Conservation (phyloP, 2,329 filamentous ascomycete species). For the Diplodia corticola region DNA sequence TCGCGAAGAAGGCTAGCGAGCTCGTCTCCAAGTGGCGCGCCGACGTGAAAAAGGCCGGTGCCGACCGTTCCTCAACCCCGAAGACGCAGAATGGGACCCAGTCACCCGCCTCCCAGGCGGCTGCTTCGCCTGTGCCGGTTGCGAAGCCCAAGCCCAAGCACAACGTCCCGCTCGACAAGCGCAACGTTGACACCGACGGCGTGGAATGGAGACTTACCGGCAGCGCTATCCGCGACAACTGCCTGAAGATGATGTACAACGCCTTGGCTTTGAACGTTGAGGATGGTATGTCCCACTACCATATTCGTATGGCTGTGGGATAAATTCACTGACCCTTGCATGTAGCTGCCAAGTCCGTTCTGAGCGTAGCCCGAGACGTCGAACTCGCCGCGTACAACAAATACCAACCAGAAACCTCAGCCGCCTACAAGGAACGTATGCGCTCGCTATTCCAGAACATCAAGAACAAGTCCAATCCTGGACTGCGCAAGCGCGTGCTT, state of each 20-base stretch:
- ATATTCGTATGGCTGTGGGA: background rate
- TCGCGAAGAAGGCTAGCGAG: slow-evolving; percentile 73
- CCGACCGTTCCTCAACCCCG: slow-evolving; percentile 49
- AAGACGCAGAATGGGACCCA: slow-evolving; percentile 45
- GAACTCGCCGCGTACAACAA: slow-evolving; percentile 73
- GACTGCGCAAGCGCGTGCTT: slow-evolving; percentile 74
- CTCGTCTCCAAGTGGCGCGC: slow-evolving; percentile 88
- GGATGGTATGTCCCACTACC: slow-evolving; percentile 41
- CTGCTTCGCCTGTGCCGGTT: slow-evolving; percentile 53
- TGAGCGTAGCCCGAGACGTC: slow-evolving; percentile 66
- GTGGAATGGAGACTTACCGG: slow-evolving; percentile 76
- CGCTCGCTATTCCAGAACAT: slow-evolving; percentile 92
- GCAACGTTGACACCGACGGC: slow-evolving; percentile 78
- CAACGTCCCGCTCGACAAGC: slow-evolving; percentile 67
- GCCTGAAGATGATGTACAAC: slow-evolving; percentile 90
- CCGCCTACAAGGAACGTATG: slow-evolving; percentile 81
- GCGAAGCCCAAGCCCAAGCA: slow-evolving; percentile 55
- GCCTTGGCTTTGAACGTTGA: slow-evolving; percentile 74
- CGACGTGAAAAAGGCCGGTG: slow-evolving; percentile 62
- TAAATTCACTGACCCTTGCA: slow-evolving; percentile 19
- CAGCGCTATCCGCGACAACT: slow-evolving; percentile 73
- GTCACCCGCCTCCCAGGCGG: slow-evolving; percentile 39
- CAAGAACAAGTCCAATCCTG: slow-evolving; percentile 84
- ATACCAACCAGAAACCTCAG: slow-evolving; percentile 67
- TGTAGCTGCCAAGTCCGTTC: slow-evolving; percentile 62